These are phyloP conservation scores for Zygosaccharomyces pseudorouxii DNA, from an alignment of 805 yeast species.

Conservation along the genomic window DNA sequence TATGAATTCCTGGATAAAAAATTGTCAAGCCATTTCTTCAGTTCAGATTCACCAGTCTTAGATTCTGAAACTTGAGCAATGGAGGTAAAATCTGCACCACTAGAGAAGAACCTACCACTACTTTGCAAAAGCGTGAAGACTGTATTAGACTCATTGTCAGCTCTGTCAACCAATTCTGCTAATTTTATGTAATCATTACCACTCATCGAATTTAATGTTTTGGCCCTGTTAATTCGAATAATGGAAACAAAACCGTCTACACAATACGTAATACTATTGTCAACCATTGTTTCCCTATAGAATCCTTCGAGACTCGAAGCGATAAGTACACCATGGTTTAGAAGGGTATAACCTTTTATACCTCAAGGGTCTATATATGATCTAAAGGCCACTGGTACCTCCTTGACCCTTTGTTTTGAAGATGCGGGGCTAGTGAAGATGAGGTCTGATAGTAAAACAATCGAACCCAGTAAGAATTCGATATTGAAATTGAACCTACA, in stretches of 20 bases:
- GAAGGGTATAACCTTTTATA: neutral
- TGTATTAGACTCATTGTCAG: constrained; percentile 59
- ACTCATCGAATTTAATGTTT: constrained; percentile 60
- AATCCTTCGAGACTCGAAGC: neutral
- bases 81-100: constrained; percentile 71
- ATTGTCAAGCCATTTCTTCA: constrained; percentile 46
- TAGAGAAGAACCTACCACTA: constrained; percentile 71
- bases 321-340: too few species aligned
- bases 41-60: constrained; percentile 21
- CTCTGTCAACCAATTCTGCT: constrained; percentile 54
- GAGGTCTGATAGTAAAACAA: too few species aligned
- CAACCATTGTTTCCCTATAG: neutral
- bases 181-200: constrained; percentile 59
- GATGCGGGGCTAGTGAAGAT: too few species aligned
- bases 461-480: too few species aligned
- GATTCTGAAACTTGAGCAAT: constrained; percentile 18
- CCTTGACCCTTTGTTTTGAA: too few species aligned
- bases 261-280: constrained; percentile 14
- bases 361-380: neutral
- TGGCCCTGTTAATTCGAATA: constrained; percentile 62
- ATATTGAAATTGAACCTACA: too few species aligned
- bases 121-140: constrained; percentile 62
- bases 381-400: too few species aligned
- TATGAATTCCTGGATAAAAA: constrained; percentile 70
- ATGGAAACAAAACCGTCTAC: constrained; percentile 41